Conservation (phyloP, 2,329 filamentous ascomycete species). For the Westerdykella sp. region DNA sequence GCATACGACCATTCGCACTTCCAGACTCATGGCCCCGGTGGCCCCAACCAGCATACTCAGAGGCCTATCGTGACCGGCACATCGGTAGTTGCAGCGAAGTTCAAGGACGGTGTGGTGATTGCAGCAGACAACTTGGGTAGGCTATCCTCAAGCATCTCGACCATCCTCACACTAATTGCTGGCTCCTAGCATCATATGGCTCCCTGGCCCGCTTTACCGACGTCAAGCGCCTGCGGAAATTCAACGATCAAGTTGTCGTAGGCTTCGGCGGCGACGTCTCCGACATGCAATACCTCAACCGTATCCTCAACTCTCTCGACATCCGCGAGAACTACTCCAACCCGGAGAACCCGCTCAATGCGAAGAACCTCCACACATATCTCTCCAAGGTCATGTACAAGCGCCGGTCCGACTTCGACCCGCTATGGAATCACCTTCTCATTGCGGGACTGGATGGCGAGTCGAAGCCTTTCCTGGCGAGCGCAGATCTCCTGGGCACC, state of each 20-base stretch:
- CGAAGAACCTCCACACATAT: slow-evolving; percentile 94
- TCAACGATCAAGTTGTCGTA: slow-evolving; percentile 76
- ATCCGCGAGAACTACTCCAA: slow-evolving; percentile 80
- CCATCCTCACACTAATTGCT: slow-evolving; percentile 5
- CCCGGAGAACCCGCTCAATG: slow-evolving; percentile 59
- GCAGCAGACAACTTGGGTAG: slow-evolving; percentile 92
- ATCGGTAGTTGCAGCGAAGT: slow-evolving; percentile 91
- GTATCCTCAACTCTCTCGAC: slow-evolving; percentile 77
- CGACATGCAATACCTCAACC: slow-evolving; percentile 98
- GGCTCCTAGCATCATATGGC: slow-evolving; percentile 76
- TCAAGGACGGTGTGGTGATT: slow-evolving; percentile 92
- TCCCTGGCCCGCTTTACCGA: slow-evolving; percentile 92
- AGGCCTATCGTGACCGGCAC: slow-evolving; percentile 92
- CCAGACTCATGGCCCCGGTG: slow-evolving; percentile 56
- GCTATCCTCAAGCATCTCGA: slow-evolving; percentile 13
- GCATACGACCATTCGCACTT: slow-evolving; percentile 86
- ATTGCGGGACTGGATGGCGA: slow-evolving; percentile 78
- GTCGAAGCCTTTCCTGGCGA: slow-evolving; percentile 80
- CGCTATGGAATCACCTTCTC: slow-evolving; percentile 92
- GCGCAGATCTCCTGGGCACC: slow-evolving; percentile 85
- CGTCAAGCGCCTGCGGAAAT: slow-evolving; percentile 88
- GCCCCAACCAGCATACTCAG: slow-evolving; percentile 74
- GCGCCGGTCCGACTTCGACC: slow-evolving; percentile 91
- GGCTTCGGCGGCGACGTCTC: slow-evolving; percentile 96
- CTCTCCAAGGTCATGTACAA: slow-evolving; percentile 93